Conservation (phyloP, 495 filamentous ascomycete species). For the Pyronema omphalodes region DNA sequence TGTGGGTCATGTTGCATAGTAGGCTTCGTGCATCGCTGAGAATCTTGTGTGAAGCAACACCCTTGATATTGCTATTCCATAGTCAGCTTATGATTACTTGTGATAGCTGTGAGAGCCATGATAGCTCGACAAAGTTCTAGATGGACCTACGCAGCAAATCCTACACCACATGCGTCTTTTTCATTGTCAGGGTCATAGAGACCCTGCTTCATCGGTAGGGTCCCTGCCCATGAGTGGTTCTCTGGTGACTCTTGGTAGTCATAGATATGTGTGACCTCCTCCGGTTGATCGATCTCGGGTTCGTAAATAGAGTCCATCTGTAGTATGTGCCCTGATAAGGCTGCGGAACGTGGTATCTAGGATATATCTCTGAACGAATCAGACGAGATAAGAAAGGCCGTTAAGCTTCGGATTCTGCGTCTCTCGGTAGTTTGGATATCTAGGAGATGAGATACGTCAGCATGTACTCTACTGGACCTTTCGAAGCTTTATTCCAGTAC, state of each 20-base stretch:
- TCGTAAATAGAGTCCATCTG: slow-evolving; percentile 33
- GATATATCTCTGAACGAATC: not conserved
- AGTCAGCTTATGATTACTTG: not conserved
- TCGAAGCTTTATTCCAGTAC: not conserved
- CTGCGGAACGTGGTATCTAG: not conserved
- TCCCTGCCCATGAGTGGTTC: slow-evolving; percentile 85
- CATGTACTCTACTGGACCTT: not conserved
- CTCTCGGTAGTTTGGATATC: not conserved
- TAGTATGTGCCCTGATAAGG: not conserved
- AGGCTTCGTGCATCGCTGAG: slow-evolving; percentile 95
- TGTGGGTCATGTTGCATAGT: slow-evolving; percentile 99
- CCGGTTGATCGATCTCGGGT: slow-evolving; percentile 41
- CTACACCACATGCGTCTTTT: slow-evolving; percentile 99
- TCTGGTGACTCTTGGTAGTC: slow-evolving; percentile 68
- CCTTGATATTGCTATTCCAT: slow-evolving; percentile 72
- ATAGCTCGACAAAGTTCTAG: not conserved
- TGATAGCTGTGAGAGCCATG: not conserved
- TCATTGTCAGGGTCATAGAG: slow-evolving; percentile 92
- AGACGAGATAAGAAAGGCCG: not conserved
- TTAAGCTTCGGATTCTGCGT: not conserved
- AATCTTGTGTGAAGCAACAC: slow-evolving; percentile 93
- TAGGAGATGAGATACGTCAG: not conserved
- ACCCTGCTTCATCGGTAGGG: slow-evolving; percentile 92
- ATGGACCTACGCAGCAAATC: slow-evolving; percentile 76
- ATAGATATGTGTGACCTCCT: slow-evolving; percentile 46